phyloP scores from a whole-genome alignment of 2,329 filamentous ascomycete genomes.

The Cladosporium colombiae region DNA sequence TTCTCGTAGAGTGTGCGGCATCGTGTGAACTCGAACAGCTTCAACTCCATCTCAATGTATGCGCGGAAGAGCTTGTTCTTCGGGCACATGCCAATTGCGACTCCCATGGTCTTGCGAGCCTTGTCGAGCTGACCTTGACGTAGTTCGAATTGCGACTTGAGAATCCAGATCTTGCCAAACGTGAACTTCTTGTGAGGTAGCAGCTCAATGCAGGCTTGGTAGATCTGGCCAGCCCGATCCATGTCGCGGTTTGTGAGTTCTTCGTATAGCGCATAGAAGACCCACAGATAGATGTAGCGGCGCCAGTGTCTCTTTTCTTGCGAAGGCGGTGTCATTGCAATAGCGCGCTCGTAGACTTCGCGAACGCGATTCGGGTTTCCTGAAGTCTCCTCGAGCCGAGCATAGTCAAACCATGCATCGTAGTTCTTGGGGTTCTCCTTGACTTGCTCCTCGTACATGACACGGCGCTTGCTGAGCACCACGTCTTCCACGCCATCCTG shows the following conservation, averaged over 20 bases:
- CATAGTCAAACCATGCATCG: constrained; percentile 96
- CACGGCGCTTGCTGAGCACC: constrained; percentile 86
- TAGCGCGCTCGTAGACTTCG: constrained; percentile 92
- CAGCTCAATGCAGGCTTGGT: constrained; percentile 80
- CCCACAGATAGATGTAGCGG: constrained; percentile 95
- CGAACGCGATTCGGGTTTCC: constrained; percentile 81
- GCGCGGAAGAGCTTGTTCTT: constrained; percentile 95
- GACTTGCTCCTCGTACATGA: constrained; percentile 91
- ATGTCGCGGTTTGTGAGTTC: constrained; percentile 81
- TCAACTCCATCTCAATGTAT: constrained; percentile 90
- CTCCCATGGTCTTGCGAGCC: constrained; percentile 85
- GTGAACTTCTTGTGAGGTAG: constrained; percentile 97
- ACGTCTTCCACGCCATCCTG: constrained; percentile 92
- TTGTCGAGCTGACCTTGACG: constrained; percentile 77
- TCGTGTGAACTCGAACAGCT: constrained; percentile 88
- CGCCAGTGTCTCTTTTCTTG: constrained; percentile 98
- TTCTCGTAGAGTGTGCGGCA: constrained; percentile 93
- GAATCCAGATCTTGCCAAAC: constrained; percentile 93
- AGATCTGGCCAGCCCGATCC: constrained; percentile 82
- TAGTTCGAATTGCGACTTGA: constrained; percentile 91
- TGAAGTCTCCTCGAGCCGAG: constrained; percentile 81
- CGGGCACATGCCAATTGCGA: constrained; percentile 88
- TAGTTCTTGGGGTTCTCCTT: constrained; percentile 96
- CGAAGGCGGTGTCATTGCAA: constrained; percentile 90
- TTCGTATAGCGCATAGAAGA: constrained; percentile 96